Conservation (phyloP, 2,329 filamentous ascomycete genomes). For the Daldinia sp. region DNA sequence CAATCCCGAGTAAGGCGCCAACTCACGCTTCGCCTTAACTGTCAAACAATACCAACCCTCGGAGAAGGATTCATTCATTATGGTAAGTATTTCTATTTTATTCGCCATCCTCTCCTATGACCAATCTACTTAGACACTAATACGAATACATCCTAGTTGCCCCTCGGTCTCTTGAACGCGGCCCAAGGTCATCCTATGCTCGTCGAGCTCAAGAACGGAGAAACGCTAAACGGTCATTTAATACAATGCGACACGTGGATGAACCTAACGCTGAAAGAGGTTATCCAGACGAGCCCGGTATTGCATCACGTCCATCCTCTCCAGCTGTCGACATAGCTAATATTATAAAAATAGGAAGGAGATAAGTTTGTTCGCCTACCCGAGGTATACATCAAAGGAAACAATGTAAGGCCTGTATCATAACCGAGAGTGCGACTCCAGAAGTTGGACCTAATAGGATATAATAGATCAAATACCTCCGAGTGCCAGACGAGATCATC, state of each 20-base stretch:
- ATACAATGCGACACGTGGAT: slow-evolving; percentile 99
- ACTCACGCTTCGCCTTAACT: neutral
- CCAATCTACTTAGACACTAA: slow-evolving; percentile 24
- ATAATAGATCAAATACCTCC: slow-evolving; percentile 92
- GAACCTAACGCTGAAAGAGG: slow-evolving; percentile 97
- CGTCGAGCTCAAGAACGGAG: slow-evolving; percentile 64
- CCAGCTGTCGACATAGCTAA: slow-evolving; percentile 31
- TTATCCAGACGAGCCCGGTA: slow-evolving; percentile 91
- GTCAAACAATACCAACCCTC: neutral
- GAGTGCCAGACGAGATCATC: slow-evolving; percentile 96
- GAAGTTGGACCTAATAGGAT: slow-evolving; percentile 37
- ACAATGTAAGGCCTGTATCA: slow-evolving; percentile 74
- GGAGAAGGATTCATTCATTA: slow-evolving; percentile 7
- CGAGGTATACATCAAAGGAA: slow-evolving; percentile 96
- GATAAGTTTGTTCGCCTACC: slow-evolving; percentile 92
- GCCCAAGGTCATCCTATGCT: slow-evolving; percentile 92
- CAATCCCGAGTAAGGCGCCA: neutral
- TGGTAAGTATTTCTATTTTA: slow-evolving; percentile 9
- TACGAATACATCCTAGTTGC: slow-evolving; percentile 57
- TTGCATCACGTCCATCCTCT: slow-evolving; percentile 35
- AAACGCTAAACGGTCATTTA: slow-evolving; percentile 95
- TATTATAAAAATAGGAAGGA: slow-evolving; percentile 70
- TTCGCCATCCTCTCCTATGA: neutral
- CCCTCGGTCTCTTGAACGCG: slow-evolving; percentile 86
- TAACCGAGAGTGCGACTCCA: slow-evolving; percentile 2